These are phyloP conservation scores for Clonostachys solani DNA, from an alignment of 2,329 filamentous ascomycete species.

Conservation along the genomic window DNA sequence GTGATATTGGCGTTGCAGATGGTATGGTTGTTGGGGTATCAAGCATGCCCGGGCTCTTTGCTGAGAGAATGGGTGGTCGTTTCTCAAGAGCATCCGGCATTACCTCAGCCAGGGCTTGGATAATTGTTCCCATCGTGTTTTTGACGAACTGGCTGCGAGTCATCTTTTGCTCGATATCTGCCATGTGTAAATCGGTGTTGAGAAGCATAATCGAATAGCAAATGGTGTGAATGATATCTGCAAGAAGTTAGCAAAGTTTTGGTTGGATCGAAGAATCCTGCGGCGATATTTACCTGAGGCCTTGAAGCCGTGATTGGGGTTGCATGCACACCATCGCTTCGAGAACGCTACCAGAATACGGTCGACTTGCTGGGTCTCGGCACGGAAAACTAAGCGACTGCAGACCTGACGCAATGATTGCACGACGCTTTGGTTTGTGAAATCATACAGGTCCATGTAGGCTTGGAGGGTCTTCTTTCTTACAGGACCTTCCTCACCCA, in stretches of 20 bases:
- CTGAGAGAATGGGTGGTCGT: conserved; percentile 49
- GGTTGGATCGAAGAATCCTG: neutral
- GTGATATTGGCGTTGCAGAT: conserved; percentile 19
- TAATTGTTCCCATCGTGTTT: conserved; percentile 90
- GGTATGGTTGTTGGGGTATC: conserved; percentile 19
- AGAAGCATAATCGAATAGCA: conserved; percentile 93
- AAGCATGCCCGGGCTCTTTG: conserved; percentile 23
- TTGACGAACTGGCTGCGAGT: conserved; percentile 91
- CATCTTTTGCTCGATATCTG: conserved; percentile 96
- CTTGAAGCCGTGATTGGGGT: conserved; percentile 90
- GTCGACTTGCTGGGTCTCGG: conserved; percentile 95
- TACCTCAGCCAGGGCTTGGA: conserved; percentile 70
- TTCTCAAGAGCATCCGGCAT: conserved; percentile 62
- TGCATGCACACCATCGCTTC: conserved; percentile 88
- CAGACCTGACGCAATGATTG: conserved; percentile 77
- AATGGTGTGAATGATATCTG: conserved; percentile 93
- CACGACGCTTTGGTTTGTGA: conserved; percentile 75
- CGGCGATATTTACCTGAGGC: conserved; percentile 58
- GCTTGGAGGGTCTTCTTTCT: conserved; percentile 60
- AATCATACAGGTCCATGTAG: conserved; percentile 93
- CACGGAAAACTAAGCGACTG: conserved; percentile 74
- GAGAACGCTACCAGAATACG: conserved; percentile 89
- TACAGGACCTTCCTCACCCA: conserved; percentile 69
- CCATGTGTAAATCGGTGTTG: conserved; percentile 93
- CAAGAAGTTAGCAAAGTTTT: conserved; percentile 9